These are phyloP conservation scores for Pythium aphanidermatum DNA, from an alignment of 352 stramenopile genomes.

Conservation along the genomic window DNA sequence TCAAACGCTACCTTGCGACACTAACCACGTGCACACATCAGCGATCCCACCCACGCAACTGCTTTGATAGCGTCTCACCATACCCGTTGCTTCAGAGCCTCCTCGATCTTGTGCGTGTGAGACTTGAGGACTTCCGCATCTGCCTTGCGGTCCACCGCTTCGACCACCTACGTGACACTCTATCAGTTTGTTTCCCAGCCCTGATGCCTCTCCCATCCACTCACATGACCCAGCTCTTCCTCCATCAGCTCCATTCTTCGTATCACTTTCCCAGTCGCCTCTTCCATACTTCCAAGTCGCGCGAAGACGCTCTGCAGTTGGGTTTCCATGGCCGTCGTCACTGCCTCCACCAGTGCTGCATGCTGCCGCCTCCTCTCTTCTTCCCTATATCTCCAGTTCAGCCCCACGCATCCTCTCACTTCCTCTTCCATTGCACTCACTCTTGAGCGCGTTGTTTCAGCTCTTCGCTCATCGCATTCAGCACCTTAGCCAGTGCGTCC, in stretches of 20 bases:
- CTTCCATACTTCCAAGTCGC: conserved; percentile 7
- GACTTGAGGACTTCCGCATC: conserved; percentile 26
- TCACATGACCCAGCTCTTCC: conserved; percentile 46
- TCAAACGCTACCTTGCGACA: conserved; percentile 50
- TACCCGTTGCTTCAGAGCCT: conserved; percentile 42
- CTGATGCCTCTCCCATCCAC: no score
- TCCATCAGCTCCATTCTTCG: conserved; percentile 38
- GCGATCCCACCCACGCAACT: not conserved
- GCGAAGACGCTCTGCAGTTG: conserved; percentile 7
- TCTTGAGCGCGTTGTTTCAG: conserved; percentile 15
- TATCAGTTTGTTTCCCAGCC: no score
- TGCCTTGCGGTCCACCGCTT: conserved; percentile 39
- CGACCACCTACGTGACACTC: conserved; percentile 29
- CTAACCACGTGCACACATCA: conserved; percentile 13
- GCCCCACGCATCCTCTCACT: conserved; percentile 1
- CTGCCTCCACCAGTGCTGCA: conserved; percentile 4
- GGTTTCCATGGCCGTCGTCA: conserved; percentile 8
- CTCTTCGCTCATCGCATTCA: conserved; percentile 46
- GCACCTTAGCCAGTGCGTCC: conserved; percentile 29
- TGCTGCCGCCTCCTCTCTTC: conserved; percentile 12
- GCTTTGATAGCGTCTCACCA: conserved; percentile 6
- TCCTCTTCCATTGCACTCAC: conserved; percentile 25
- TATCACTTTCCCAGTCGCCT: conserved; percentile 20
- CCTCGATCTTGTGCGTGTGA: conserved; percentile 27
- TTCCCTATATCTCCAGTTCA: conserved; percentile 10